Base-by-base conservation (phyloP, 2,329 filamentous ascomycete species). In the Cercospora citrullina region DNA sequence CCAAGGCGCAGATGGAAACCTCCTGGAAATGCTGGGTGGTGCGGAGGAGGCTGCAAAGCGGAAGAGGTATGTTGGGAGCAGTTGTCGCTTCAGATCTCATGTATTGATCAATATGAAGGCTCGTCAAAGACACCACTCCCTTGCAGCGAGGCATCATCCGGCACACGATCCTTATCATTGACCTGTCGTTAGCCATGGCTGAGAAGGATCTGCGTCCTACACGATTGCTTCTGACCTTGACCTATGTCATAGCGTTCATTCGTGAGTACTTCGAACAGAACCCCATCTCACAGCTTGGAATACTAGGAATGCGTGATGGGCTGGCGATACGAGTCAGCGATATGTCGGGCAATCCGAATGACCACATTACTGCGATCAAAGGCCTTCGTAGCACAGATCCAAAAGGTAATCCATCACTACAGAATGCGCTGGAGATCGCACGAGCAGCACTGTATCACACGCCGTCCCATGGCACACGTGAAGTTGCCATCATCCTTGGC, bases 251-350 rank as follows among this genome's bases (percentile, higher is more conserved):
- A 71, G 90, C 93, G 66, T 99, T 98, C 79, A 91, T 98, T 60
- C 87, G 90, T 68, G 94, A 97, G 79, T 99, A 93, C 81, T 99
- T 98, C 77, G 95, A 98, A 80, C 95, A 99, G 80, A 99, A 99
- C 76, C 95, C 95, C 10, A 98, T 99, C 72, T 96, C 93, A 9
- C 95, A 99, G 81, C 87, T 99, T 66, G 94, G 91, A 26, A 90
- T 99, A 31, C 84, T 99, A 45, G 94, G 92, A 61, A 97, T 98
- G 91, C 88, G 92, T 69, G 95, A 98, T 78, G 95, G 95, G 16
- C 84, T 98, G 16, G 94, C 94, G 2, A 84, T 96, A 26, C 85
- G 92, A 45, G 87, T 99, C 71, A 95, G 91, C 77, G 92, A 97
- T 76, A 90, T 98, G 84, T 91, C 91, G 65, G 95, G 95, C 9